Conservation (phyloP, 306 rosid genomes). For the Rosa multiflora region DNA sequence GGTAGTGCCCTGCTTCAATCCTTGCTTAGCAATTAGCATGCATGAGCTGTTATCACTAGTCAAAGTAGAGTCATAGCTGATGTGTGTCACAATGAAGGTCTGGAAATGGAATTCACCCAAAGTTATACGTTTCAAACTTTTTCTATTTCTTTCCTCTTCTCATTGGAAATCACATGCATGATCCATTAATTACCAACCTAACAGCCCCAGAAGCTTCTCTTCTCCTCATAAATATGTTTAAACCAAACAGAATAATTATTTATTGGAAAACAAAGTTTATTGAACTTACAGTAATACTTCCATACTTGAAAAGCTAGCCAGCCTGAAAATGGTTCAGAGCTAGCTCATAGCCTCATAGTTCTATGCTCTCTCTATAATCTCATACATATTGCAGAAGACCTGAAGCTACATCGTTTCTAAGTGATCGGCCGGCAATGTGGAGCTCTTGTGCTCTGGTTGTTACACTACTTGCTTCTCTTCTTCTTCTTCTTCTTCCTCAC, state of each 20-base stretch:
- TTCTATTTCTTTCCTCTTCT: background rate
- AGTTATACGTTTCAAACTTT: background rate
- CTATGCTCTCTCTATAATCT: slow-evolving; percentile 17
- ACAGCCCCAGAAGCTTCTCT: background rate
- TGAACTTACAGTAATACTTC: background rate
- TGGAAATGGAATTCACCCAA: background rate
- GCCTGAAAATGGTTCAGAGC: slow-evolving; percentile 23
- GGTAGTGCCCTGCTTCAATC: background rate
- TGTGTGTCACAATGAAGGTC: background rate
- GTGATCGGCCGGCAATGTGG: slow-evolving; percentile 53
- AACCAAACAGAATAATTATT: background rate
- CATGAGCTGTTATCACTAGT: background rate
- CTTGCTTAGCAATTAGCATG: background rate
- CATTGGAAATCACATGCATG: background rate
- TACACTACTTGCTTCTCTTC: slow-evolving; percentile 19
- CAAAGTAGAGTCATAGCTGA: background rate
- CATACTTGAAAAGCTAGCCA: slow-evolving; percentile 17
- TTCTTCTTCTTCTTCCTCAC: slow-evolving; percentile 34
- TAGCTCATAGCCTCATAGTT: slow-evolving; percentile 10
- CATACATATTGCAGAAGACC: slow-evolving; percentile 19
- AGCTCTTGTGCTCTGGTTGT: slow-evolving; percentile 41
- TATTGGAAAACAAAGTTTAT: background rate
- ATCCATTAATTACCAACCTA: background rate
- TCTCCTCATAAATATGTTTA: background rate
- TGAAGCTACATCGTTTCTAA: slow-evolving; percentile 14